These are phyloP conservation scores for Penicillium arizonense DNA, from an alignment of 495 filamentous ascomycete genomes.

Conservation along the genomic window DNA sequence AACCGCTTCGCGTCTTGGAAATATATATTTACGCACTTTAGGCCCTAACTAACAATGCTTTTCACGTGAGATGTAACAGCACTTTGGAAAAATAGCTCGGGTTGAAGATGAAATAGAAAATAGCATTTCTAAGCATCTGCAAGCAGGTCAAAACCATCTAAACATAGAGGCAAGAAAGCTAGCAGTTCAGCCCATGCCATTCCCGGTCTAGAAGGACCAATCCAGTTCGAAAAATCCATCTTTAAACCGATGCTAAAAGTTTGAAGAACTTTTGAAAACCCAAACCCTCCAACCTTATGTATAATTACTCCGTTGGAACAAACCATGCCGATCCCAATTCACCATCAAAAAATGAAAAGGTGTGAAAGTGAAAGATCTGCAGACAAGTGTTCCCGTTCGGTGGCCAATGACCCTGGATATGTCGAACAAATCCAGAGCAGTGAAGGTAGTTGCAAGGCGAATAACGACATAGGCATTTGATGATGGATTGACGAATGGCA, in stretches of 20 bases:
- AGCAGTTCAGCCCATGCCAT: not conserved
- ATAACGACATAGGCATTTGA: slow-evolving; percentile 5
- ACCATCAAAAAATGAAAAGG: slow-evolving; percentile 4
- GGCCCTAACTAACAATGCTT: no score
- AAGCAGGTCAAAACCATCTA: not conserved
- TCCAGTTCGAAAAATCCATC: slow-evolving; percentile 9
- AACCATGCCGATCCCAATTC: slow-evolving; percentile 20
- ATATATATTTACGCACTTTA: no score
- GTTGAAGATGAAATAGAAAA: not conserved
- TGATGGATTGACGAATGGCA: slow-evolving; percentile 6
- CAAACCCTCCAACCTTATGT: slow-evolving; percentile 10
- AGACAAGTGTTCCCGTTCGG: slow-evolving; percentile 4
- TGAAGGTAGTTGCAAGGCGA: slow-evolving; percentile 11
- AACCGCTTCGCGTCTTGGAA: no score
- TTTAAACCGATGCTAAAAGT: slow-evolving; percentile 21
- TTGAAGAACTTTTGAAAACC: slow-evolving; percentile 23
- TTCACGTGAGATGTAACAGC: not conserved
- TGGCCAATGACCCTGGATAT: slow-evolving; percentile 1
- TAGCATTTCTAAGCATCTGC: not conserved
- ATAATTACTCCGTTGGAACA: slow-evolving; percentile 17
- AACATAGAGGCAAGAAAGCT: slow-evolving; percentile 9
- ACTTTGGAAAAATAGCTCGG: not conserved
- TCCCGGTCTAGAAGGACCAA: not conserved
- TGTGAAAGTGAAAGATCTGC: slow-evolving; percentile 5
- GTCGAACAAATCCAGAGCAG: slow-evolving; percentile 8